Base-by-base conservation (phyloP, 2,329 filamentous ascomycete genomes). In the Cordyceps fumosorosea region DNA sequence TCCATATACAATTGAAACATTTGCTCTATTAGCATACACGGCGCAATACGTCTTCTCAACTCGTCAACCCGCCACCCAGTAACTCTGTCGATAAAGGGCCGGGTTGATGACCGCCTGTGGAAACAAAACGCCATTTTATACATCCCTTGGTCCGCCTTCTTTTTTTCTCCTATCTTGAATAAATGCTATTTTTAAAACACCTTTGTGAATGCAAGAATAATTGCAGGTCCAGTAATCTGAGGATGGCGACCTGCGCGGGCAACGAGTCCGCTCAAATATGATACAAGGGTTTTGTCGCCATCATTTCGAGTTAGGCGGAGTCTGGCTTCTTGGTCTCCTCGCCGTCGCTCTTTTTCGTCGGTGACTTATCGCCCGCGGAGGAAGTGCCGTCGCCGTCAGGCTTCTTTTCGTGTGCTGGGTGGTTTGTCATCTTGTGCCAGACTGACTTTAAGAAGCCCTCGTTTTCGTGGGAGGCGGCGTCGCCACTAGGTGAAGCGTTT, bases 371-470 rank as follows among this genome's bases (percentile, higher is more conserved):
- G 42, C 16, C 42, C 8, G 56, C 40, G 44, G 64, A 65, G 55
- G 65, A 66, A 56, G 61, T 68, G 34, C 69, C 63, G 20, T 72
- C 65, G 24, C 67, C 66, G 11, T 73, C 71, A 5, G 68, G 63
- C 22, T 74, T 69, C 63, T 78, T 75, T 64, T 80, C 77, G 66
- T 85, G 83, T 6, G 79, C 80, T 0, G 83, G 80, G 69, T 95
- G 86, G 69, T 91, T 90, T n/a, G 89, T 96, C 61, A 98, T 76
- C 66, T 87, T 92, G 72, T 97, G 91, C 93, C 93, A 98, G 66
- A 96, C 87, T 48, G 88, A 91, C 79, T 95, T 97, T 64, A 98
- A 78, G 71, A 97, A 96, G 3, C 93, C 91, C 74, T 97, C 93
- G 70, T 89, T 86, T 76, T 89, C 89, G 73, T 93, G 88, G 0